Evolutionary conservation across 106 monocot genomes (phyloP).

Genomic region (Apostasia shenzhenica): DNA sequence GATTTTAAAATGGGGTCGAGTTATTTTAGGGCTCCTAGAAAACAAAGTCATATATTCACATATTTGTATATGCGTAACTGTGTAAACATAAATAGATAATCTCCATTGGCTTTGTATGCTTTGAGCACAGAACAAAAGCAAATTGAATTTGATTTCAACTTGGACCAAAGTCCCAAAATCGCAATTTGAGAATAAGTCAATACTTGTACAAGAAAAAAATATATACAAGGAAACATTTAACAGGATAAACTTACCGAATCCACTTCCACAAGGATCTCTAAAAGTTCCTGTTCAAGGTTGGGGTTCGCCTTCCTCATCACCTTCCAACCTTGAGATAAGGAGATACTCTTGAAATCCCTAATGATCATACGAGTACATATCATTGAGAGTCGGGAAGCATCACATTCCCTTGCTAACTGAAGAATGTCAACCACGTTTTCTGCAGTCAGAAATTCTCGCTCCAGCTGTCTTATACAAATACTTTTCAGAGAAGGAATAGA

Average conservation of each 20-base stretch:
- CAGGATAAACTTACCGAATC: constrained; percentile 14
- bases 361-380: constrained; percentile 8
- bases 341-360: constrained; percentile 19
- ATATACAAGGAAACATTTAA: not conserved
- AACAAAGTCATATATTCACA: too few relatives aligned
- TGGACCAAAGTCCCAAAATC: too few relatives aligned
- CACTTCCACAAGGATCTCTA: constrained; percentile 11
- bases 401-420: constrained; percentile 19
- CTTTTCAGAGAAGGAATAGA: constrained; percentile 17
- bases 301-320: constrained; percentile 17
- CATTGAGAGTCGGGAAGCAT: constrained; percentile 13
- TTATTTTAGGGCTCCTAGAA: too few relatives aligned
- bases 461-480: constrained; percentile 8
- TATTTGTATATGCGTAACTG: too few relatives aligned
- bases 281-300: constrained; percentile 18
- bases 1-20: too few relatives aligned
- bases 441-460: constrained; percentile 5
- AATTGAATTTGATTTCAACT: too few relatives aligned
- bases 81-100: too few relatives aligned
- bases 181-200: too few relatives aligned
- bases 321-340: constrained; percentile 18
- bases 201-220: not conserved
- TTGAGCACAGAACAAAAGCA: too few relatives aligned
- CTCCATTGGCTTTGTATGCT: too few relatives aligned
- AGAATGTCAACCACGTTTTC: constrained; percentile 24